Percentiles rank a stretch among this genome's conserved stretches.
These are phyloP conservation scores for Neospermospora avenae DNA, from an alignment of 2,329 filamentous ascomycete genomes.

Conservation along the genomic window DNA sequence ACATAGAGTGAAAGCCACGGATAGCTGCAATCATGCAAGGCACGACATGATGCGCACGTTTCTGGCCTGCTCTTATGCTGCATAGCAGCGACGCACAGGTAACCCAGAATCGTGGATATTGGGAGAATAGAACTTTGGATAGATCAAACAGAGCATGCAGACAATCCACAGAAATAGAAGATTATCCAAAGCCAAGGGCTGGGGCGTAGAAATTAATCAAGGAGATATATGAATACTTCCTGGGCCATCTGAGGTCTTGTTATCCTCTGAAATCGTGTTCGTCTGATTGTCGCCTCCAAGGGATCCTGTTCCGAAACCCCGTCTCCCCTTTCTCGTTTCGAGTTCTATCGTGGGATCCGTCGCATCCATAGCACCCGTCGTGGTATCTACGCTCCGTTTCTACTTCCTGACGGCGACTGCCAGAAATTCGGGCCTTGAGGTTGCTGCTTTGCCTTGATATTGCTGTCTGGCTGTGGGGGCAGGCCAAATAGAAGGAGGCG, in stretches of 20 bases:
- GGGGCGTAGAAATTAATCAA: slow-evolving; percentile 1
- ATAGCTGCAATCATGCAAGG: background rate
- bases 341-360: background rate
- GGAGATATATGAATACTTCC: slow-evolving; percentile 2
- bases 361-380: background rate
- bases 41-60: slow-evolving; percentile 2
- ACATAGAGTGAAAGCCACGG: background rate
- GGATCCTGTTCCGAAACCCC: background rate
- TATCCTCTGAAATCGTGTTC: background rate
- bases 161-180: slow-evolving; percentile 5
- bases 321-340: background rate
- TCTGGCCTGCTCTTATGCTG: background rate
- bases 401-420: background rate
- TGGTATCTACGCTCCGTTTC: background rate
- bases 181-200: background rate
- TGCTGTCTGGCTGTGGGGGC: no score
- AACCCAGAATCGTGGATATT: background rate
- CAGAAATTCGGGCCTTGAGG: background rate
- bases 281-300: background rate
- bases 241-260: background rate
- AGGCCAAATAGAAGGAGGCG: no score
- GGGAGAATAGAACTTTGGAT: background rate
- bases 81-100: background rate
- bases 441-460: background rate
- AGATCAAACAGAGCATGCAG: slow-evolving; percentile 4